Evolutionary conservation across 73 alveolate species (phyloP), one percentile per base, ranked within the genome.

Genomic region (Blepharisma stoltei): DNA sequence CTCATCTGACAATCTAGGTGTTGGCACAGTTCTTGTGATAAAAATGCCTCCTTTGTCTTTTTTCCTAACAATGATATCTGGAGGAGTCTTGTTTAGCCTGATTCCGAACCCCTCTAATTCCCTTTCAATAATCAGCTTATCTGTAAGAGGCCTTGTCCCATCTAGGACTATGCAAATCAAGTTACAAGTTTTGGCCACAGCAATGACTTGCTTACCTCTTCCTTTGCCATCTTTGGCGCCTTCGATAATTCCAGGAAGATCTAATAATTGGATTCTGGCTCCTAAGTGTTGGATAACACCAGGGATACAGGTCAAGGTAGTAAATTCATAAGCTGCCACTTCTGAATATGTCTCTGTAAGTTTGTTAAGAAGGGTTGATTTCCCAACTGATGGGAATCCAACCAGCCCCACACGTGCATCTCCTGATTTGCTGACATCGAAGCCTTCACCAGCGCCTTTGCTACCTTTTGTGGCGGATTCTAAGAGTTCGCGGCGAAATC

Each of bases 171-270:
- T 95, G 55, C 95, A 85, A 76, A 97, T 96, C 55, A 97, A 93
- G 78, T 92, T 87, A 83, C 99, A 97, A 47, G 99, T 95, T 82
- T 98, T 84, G 5, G 99, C 99, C 37, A 96, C 99, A 70, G 98
- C 98, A 71, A 97, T 97, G 54, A 97, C 99, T 86, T 81, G 90
- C 6, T 91, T 82, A 71, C 99, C 99, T 75, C 99, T 87, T 45
- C 99, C 99, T 83, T 97, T 97, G 79, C 99, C 99, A 71, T 97
- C 99, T 92, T 97, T 97, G 48, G 99, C 99, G 8, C 99, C 99
- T 75, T 97, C 99, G 50, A 97, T 97, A 82, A 97, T 97, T 44
- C 99, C 99, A 67, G 99, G 99, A 54, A 97, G 83, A 86, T 97
- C 99, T 47, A 97, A 89, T 55, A 97, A 89, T 88, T 97, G 94